Evolutionary conservation across 2,329 filamentous ascomycete species (phyloP).

Genomic region (Pezicula neosporulosa): DNA sequence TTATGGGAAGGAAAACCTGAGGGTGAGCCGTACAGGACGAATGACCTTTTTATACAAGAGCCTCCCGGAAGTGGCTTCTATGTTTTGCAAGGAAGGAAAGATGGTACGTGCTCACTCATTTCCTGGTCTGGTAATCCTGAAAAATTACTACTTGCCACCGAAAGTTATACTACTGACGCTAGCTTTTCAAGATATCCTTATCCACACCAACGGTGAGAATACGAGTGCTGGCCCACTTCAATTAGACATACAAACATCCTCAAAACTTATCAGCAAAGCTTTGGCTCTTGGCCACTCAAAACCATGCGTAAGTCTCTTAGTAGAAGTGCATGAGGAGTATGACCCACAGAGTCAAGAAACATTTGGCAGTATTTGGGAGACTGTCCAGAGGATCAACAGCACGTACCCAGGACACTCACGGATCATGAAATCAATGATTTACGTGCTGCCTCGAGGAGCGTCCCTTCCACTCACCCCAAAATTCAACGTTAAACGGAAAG

Average conservation of each 20-base stretch:
- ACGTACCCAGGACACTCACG: constrained; percentile 20
- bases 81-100: constrained; percentile 26
- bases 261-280: constrained; percentile 18
- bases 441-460: constrained; percentile 18
- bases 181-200: constrained; percentile 17
- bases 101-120: constrained; percentile 9
- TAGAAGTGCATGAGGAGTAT: constrained; percentile 20
- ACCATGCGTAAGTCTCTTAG: constrained; percentile 21
- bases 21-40: constrained; percentile 25
- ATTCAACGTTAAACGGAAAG: constrained; percentile 29
- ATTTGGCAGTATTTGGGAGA: constrained; percentile 13
- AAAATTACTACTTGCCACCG: too few species aligned
- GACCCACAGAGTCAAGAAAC: constrained; percentile 8
- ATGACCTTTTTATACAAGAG: constrained; percentile 28
- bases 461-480: constrained; percentile 28
- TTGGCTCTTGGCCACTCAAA: constrained; percentile 23
- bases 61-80: constrained; percentile 26
- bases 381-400: constrained; percentile 18
- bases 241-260: constrained; percentile 23
- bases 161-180: too few species aligned
- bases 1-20: constrained; percentile 22
- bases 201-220: constrained; percentile 30
- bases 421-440: constrained; percentile 23
- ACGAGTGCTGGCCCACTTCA: constrained; percentile 25
- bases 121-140: too few species aligned